Percentiles rank a stretch among this genome's conserved stretches.
Evolutionary conservation across 2,329 filamentous ascomycete species (phyloP).

Genomic region (Colletotrichum euphorbiae): DNA sequence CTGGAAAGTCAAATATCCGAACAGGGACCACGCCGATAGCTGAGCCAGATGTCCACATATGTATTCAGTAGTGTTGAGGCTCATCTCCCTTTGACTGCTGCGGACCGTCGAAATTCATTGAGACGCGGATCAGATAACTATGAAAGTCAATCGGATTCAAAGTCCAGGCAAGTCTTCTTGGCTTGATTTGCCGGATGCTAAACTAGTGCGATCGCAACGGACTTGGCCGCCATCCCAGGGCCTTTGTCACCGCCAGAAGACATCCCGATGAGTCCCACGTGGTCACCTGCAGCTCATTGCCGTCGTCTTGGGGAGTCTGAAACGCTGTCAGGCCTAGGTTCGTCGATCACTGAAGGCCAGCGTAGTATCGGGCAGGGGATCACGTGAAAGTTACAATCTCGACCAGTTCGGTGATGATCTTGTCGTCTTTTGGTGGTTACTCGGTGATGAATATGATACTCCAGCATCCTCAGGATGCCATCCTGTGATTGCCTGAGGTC

Average conservation of each 20-base stretch:
- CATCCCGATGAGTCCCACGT: background rate
- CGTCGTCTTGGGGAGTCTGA: background rate
- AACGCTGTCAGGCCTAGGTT: background rate
- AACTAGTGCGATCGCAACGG: too few relatives aligned
- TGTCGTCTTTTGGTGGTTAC: background rate
- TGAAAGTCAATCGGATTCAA: too few relatives aligned
- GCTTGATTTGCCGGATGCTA: too few relatives aligned
- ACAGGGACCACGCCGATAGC: too few relatives aligned
- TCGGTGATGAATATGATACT: constrained; percentile 22
- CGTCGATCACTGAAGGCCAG: background rate
- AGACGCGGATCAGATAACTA: too few relatives aligned
- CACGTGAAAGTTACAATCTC: background rate
- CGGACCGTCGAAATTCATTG: too few relatives aligned
- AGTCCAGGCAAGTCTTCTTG: too few relatives aligned
- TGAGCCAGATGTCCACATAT: too few relatives aligned
- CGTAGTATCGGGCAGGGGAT: background rate
- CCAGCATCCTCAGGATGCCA: constrained; percentile 3
- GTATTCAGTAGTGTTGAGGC: too few relatives aligned
- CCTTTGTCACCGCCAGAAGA: constrained; percentile 1
- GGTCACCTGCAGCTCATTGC: background rate
- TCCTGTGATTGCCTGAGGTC: background rate
- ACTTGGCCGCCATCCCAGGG: background rate
- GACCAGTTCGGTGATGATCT: constrained; percentile 10
- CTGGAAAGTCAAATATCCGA: background rate
- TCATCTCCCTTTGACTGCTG: too few relatives aligned